Percentiles rank a stretch among this genome's conserved stretches.
Conservation (phyloP, 352 stramenopile species). For the Globisporangium canariense region DNA sequence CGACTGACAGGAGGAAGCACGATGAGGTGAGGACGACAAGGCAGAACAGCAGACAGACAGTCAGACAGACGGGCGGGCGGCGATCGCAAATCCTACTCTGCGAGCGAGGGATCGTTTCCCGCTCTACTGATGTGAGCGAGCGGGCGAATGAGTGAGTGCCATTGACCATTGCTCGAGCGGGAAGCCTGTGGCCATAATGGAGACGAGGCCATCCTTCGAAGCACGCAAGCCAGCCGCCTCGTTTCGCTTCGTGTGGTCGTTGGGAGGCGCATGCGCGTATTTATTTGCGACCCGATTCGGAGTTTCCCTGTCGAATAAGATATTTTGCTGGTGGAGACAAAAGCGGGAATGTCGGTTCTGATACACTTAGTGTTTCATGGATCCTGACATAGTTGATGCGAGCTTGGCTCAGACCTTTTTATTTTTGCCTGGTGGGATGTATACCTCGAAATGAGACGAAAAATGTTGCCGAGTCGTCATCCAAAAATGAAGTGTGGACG, state of each 20-base stretch:
- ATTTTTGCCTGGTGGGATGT: too few species aligned
- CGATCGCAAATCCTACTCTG: constrained; percentile 1
- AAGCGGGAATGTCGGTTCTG: background rate
- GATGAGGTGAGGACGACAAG: background rate
- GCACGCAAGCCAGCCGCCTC: background rate
- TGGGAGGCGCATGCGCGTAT: background rate
- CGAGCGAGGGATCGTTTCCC: background rate
- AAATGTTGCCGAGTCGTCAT: background rate
- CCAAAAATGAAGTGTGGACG: background rate
- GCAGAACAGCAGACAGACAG: background rate
- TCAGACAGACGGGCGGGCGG: background rate
- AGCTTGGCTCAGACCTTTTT: background rate
- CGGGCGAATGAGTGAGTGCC: too few species aligned
- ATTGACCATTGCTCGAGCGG: background rate
- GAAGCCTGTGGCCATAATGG: background rate
- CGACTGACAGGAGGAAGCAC: too few species aligned
- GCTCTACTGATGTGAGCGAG: background rate
- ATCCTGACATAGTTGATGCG: background rate
- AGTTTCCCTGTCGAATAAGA: background rate
- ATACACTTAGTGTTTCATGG: background rate
- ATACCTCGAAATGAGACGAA: background rate
- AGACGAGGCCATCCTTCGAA: background rate
- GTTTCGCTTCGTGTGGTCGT: background rate
- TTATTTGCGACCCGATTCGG: background rate
- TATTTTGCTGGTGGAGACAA: background rate